A percentile compares a stretch with the other conserved stretches of the same genome.
These are phyloP conservation scores for Alternaria consortialis DNA, from an alignment of 2,329 filamentous ascomycete genomes.

Conservation along the genomic window DNA sequence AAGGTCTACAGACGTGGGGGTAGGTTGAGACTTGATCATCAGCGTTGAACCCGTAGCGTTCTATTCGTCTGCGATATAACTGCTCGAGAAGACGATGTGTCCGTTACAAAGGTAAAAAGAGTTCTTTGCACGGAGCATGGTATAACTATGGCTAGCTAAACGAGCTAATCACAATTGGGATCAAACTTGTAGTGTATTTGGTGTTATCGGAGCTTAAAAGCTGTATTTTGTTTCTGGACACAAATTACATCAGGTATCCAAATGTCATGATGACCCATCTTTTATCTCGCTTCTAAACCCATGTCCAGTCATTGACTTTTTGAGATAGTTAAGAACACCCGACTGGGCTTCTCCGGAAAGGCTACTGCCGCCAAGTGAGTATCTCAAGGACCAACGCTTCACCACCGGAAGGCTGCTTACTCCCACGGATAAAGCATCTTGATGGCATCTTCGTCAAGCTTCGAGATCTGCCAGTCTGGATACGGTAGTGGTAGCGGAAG, in stretches of 20 bases:
- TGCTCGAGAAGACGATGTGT: too few species aligned
- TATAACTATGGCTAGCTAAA: too few species aligned
- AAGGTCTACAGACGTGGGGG: too few species aligned
- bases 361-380: background rate
- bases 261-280: background rate
- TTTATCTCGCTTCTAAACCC: background rate
- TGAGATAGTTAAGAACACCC: too few species aligned
- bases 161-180: too few species aligned
- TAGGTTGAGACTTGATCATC: too few species aligned
- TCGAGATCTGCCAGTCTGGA: background rate
- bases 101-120: background rate
- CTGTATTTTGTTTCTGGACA: too few species aligned
- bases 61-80: too few species aligned
- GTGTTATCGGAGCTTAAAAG: too few species aligned
- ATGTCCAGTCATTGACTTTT: background rate
- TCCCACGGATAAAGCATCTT: background rate
- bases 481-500: background rate
- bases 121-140: too few species aligned
- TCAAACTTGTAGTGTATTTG: too few species aligned
- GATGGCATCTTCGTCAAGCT: background rate
- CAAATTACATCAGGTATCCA: background rate
- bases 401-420: background rate
- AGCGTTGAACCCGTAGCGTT: too few species aligned
- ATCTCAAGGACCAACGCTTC: background rate
- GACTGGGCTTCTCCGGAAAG: background rate